Base-by-base conservation (phyloP, 176 grass and related monocot species). In the Aegilops umbellulata region DNA sequence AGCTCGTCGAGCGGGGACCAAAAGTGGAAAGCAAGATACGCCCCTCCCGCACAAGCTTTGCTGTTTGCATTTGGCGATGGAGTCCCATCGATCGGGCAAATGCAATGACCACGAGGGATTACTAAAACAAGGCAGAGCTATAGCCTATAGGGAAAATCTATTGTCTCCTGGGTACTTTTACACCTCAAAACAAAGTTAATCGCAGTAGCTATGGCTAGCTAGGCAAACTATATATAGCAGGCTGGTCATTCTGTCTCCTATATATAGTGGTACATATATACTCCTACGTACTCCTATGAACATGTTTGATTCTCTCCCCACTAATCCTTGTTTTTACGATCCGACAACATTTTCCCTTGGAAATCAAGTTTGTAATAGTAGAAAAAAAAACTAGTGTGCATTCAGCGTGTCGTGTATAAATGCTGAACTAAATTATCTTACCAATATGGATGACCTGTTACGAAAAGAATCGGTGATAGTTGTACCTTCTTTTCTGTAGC, bases 11-110 rank as follows among this genome's bases (percentile, higher is more conserved):
- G 49, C 49, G 57, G 53, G 78, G 68, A 57, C 80, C 61, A 83
- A 90, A 90, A 79, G 84, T 79, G 78, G 88, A 90, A 87, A 90
- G 84, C 84, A 79, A 57, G 74, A 83, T 87, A 90, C 74, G 84
- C 73, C 22, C 15, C 74, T 22, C 80, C 46, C 15, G 41, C 57
- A 83, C 25, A 65, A 86, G 71, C 39, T 3, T 69, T 22, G 51
- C 31, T 69, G 24, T 23, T 30, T 76, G 69, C 62, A 27, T 26
- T 74, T 44, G 71, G 23, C 71, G 4, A 74, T 3, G 23, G 41
- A 27, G 41, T 46, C 25, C 14, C 44, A 75, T 75, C 42, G 15
- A 58, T 58, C 72, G 1, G 72, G 65, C 74, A 74, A 85, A 85
- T 83, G 36, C 23, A 10, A 65, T 57, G 47, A 58, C 41, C 19